Evolutionary conservation across 768 basidiomycete species (phyloP).

Genomic region (Calvatia gigantea): DNA sequence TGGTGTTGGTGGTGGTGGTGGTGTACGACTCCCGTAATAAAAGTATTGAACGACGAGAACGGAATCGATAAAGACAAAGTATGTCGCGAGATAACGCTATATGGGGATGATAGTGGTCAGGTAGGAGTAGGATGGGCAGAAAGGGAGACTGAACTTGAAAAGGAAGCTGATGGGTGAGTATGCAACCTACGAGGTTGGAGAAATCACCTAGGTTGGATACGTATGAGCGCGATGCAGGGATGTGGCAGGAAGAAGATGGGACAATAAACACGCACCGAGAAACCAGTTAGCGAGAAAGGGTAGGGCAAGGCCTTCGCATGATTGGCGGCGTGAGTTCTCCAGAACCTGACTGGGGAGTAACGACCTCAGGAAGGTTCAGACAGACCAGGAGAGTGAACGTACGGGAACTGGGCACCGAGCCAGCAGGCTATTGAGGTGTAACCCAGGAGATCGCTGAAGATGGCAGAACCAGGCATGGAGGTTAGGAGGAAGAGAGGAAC

Average conservation of each 20-base stretch:
- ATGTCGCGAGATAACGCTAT: conserved; percentile 86
- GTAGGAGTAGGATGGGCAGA: conserved; percentile 7
- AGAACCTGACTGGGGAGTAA: conserved; percentile 65
- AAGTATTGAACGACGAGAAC: conserved; percentile 75
- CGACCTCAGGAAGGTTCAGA: not conserved
- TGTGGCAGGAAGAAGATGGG: not conserved
- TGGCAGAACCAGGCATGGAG: conserved; percentile 16
- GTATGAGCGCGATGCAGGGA: not conserved
- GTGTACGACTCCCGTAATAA: conserved; percentile 66
- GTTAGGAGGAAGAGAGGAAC: conserved; percentile 16
- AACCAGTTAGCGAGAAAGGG: conserved; percentile 95
- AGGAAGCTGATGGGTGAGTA: conserved; percentile 89
- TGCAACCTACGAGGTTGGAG: conserved; percentile 88
- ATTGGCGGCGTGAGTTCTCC: conserved; percentile 70
- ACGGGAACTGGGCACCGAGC: conserved; percentile 90
- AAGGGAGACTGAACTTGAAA: conserved; percentile 69
- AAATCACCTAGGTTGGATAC: conserved; percentile 64
- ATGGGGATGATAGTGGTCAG: conserved; percentile 2
- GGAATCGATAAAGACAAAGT: conserved; percentile 85
- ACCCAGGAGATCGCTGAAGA: conserved; percentile 60
- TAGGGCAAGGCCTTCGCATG: conserved; percentile 87
- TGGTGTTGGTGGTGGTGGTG: conserved; percentile 29
- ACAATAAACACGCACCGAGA: conserved; percentile 52
- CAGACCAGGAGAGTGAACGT: conserved; percentile 29
- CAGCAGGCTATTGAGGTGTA: conserved; percentile 73